Evolutionary conservation across 2,329 filamentous ascomycete genomes (phyloP).

Genomic region (Botrytis byssoidea): DNA sequence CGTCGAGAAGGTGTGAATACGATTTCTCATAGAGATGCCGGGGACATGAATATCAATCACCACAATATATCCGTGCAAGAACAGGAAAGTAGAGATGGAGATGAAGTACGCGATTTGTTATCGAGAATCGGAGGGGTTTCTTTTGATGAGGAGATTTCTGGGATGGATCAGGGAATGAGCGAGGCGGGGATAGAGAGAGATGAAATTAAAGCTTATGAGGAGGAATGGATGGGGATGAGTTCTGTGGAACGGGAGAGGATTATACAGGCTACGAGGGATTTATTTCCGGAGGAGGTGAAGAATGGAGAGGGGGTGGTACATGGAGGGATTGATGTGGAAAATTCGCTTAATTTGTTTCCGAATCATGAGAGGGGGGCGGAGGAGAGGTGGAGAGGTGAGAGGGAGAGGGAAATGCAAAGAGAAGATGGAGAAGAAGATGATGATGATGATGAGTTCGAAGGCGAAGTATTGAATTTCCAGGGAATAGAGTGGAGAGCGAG

Average conservation of each 20-base stretch:
- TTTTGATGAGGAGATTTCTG: neutral
- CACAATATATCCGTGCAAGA: slow-evolving; percentile 18
- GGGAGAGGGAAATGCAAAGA: too few species aligned
- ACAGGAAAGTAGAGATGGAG: slow-evolving; percentile 41
- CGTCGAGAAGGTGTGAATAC: too few species aligned
- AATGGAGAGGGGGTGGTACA: too few species aligned
- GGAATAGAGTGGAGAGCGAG: neutral
- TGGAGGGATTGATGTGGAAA: neutral
- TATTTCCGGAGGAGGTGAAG: neutral
- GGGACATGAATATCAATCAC: neutral
- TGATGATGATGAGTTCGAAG: neutral
- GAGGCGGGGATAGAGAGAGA: neutral
- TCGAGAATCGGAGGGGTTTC: neutral
- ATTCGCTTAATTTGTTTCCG: neutral
- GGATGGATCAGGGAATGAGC: neutral
- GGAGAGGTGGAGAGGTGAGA: neutral
- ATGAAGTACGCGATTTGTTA: slow-evolving; percentile 44
- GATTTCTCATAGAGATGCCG: too few species aligned
- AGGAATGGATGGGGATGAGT: neutral
- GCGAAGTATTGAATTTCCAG: neutral
- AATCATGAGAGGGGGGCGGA: neutral
- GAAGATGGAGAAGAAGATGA: neutral
- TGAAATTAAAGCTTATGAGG: neutral
- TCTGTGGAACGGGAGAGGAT: neutral
- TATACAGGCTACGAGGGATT: slow-evolving; percentile 11